Percentiles rank a stretch among this genome's conserved stretches.
phyloP scores from a whole-genome alignment of 768 basidiomycete genomes.

The Suillus cothurnatus region DNA sequence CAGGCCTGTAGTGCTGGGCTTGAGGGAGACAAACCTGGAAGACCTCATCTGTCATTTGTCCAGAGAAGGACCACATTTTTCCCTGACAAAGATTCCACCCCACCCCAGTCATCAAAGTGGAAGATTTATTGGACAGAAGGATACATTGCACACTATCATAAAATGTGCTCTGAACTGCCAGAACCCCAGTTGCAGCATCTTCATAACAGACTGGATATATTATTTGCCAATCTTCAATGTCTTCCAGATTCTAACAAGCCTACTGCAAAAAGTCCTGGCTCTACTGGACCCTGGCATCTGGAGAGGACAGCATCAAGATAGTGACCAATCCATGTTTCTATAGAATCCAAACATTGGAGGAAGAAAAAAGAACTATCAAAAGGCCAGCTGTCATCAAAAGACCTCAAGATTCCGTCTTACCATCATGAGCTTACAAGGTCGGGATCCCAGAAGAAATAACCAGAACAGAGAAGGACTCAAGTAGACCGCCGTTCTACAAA shows the following conservation, averaged over 20 bases:
- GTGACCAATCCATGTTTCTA: neutral
- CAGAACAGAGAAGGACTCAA: too few species aligned
- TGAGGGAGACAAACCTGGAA: too few species aligned
- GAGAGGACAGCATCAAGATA: neutral
- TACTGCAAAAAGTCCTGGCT: neutral
- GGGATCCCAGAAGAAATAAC: too few species aligned
- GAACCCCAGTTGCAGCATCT: neutral
- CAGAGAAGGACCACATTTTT: too few species aligned
- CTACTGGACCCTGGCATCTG: neutral
- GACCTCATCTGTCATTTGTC: too few species aligned
- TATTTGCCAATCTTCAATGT: neutral
- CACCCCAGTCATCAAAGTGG: neutral
- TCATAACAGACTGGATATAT: neutral
- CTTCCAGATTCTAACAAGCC: neutral
- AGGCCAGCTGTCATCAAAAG: too few species aligned
- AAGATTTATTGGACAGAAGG: neutral
- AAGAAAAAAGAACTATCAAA: too few species aligned
- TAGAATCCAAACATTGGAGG: neutral
- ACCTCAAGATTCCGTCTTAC: too few species aligned
- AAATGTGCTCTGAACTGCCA: neutral
- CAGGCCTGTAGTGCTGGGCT: too few species aligned
- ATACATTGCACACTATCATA: neutral
- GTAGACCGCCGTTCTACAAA: too few species aligned
- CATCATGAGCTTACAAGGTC: fast-evolving
- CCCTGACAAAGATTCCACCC: neutral